These are phyloP conservation scores for Stipa capillata DNA, from an alignment of 176 grass and related monocot species.

Conservation along the genomic window DNA sequence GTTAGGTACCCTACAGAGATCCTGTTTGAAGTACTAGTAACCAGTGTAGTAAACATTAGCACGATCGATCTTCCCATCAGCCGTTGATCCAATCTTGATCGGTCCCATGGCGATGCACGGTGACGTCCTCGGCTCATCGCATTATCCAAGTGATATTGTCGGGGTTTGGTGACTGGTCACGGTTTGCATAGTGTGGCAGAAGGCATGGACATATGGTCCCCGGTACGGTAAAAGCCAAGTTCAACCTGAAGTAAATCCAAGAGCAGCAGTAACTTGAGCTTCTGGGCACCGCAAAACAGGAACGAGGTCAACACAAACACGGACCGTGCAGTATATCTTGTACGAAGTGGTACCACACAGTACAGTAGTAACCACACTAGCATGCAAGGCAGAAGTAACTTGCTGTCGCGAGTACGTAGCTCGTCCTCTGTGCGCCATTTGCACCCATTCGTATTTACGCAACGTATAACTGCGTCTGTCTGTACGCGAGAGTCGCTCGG, in stretches of 20 bases:
- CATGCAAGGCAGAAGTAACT: not conserved
- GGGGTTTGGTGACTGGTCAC: not conserved
- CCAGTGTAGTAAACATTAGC: not conserved
- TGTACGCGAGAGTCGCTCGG: not conserved
- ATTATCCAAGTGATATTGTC: not conserved
- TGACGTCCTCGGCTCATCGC: slow-evolving; percentile 3
- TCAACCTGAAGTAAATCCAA: not conserved
- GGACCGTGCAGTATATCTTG: not conserved
- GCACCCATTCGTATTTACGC: not conserved
- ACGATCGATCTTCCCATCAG: not conserved
- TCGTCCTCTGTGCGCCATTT: not conserved
- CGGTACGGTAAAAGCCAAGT: not conserved
- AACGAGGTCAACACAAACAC: not conserved
- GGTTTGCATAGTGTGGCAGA: not conserved
- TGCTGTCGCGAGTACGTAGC: not conserved
- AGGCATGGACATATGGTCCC: slow-evolving; percentile 1
- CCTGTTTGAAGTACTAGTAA: not conserved
- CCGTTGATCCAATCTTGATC: not conserved
- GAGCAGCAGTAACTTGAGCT: not conserved
- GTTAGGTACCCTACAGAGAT: not conserved
- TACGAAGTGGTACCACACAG: not conserved
- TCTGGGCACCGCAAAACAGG: not conserved
- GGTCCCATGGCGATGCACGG: not conserved
- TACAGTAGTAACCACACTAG: not conserved
- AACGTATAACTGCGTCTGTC: too few species aligned